These are phyloP conservation scores for Lactuca sativa DNA, from an alignment of 129 eudicot genomes.

Conservation along the genomic window DNA sequence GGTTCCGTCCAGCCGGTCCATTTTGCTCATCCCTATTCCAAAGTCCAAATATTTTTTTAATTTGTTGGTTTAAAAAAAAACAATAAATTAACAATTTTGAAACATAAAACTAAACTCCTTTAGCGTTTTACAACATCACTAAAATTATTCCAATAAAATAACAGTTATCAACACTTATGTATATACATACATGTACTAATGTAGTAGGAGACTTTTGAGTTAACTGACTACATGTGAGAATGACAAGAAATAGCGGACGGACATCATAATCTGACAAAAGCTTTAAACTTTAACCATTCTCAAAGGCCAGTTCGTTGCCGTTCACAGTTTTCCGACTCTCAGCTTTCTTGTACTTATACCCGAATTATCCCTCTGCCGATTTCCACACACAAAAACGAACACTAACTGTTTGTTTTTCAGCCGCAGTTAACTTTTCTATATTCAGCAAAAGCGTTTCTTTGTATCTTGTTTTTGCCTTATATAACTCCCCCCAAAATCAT, in stretches of 20 bases:
- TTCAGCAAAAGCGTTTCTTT: slow-evolving; percentile 19
- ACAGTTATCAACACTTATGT: not conserved
- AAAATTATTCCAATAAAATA: not conserved
- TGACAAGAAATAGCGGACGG: slow-evolving; percentile 12
- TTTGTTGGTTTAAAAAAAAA: too few species aligned
- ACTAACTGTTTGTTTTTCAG: slow-evolving; percentile 7
- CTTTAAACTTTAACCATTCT: slow-evolving; percentile 22
- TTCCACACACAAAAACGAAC: slow-evolving; percentile 11
- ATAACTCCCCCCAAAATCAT: slow-evolving; percentile 7
- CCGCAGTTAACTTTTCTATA: slow-evolving; percentile 17
- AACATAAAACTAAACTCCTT: too few species aligned
- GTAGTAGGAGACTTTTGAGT: not conserved
- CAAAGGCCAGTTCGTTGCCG: slow-evolving; percentile 36
- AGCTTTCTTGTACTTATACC: slow-evolving; percentile 10
- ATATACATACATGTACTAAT: not conserved
- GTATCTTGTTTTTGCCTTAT: slow-evolving; percentile 23
- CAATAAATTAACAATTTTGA: too few species aligned
- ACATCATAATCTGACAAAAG: slow-evolving; percentile 13
- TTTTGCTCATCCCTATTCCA: too few species aligned
- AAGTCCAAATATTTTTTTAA: too few species aligned
- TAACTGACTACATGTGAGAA: slow-evolving; percentile 17
- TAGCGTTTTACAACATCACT: not conserved
- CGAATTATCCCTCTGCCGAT: slow-evolving; percentile 27
- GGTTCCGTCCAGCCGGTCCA: too few species aligned
- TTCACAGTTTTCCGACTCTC: slow-evolving; percentile 43